Conservation (phyloP, 805 yeast genomes). For the Candida odintsovae region DNA sequence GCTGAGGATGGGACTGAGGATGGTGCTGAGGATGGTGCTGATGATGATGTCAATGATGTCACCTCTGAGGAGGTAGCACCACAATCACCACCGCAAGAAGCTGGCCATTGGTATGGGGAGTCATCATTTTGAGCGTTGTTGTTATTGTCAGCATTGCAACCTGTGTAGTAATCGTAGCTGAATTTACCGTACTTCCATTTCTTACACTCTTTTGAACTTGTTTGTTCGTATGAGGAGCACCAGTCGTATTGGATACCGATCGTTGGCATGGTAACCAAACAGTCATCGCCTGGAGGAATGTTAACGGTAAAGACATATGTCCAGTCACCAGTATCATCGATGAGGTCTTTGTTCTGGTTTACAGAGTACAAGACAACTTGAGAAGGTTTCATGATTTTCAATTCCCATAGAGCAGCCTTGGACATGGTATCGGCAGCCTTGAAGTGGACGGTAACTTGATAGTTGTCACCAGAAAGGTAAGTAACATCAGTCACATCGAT, state of each 20-base stretch:
- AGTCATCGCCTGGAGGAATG: neutral
- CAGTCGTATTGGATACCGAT: constrained; percentile 22
- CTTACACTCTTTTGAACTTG: neutral
- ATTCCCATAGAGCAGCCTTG: constrained; percentile 2
- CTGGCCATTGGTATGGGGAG: constrained; percentile 8
- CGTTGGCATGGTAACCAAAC: constrained; percentile 3
- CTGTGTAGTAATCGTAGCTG: constrained; percentile 7
- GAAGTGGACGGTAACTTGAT: constrained; percentile 6
- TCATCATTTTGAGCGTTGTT: too few relatives aligned
- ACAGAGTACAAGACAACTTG: constrained; percentile 2
- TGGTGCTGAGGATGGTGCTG: too few relatives aligned
- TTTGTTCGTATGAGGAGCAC: constrained; percentile 18
- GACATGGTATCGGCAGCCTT: constrained; percentile 2
- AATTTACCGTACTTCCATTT: constrained; percentile 1
- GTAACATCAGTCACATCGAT: constrained; percentile 3
- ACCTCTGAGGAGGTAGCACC: too few relatives aligned
- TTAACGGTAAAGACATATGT: constrained; percentile 2
- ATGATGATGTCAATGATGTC: too few relatives aligned
- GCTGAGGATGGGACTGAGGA: too few relatives aligned
- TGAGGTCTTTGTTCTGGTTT: neutral
- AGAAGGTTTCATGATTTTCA: constrained; percentile 8
- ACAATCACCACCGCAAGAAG: too few relatives aligned
- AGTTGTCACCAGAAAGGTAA: constrained; percentile 1
- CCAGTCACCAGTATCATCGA: constrained; percentile 7
- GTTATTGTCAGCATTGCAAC: constrained; percentile 7